Evolutionary conservation across 192 early-diverging fungal species (phyloP).

Genomic region (Neocallimastix lanati): DNA sequence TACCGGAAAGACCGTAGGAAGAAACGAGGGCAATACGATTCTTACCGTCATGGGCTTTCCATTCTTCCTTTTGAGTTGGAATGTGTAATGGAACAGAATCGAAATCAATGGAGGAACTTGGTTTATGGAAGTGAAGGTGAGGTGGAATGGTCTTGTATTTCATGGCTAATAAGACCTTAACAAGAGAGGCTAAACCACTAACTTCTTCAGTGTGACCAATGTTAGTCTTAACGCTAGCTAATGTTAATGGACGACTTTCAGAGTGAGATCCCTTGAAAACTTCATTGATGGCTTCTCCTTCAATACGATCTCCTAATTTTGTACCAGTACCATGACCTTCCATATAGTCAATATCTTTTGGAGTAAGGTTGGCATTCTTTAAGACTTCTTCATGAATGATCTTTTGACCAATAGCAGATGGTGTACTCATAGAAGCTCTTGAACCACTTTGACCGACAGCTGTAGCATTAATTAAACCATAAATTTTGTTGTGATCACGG

Average conservation of each 20-base stretch:
- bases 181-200: constrained; percentile 3
- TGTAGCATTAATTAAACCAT: constrained; percentile 10
- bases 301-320: constrained; percentile 13
- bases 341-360: constrained; percentile 10
- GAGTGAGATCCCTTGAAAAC: constrained; percentile 3
- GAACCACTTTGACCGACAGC: constrained; percentile 13
- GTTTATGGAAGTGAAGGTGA: constrained; percentile 6
- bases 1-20: constrained; percentile 11
- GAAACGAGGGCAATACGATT: constrained; percentile 7
- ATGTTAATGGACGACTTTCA: neutral
- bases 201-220: constrained; percentile 11
- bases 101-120: constrained; percentile 10
- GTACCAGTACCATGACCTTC: constrained; percentile 15
- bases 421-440: neutral
- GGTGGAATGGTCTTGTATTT: constrained; percentile 6
- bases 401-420: neutral
- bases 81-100: constrained; percentile 5
- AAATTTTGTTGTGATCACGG: constrained; percentile 11
- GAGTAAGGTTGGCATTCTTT: constrained; percentile 1
- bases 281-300: constrained; percentile 8
- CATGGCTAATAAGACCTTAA: constrained; percentile 13
- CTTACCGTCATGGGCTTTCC: constrained; percentile 2
- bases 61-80: constrained; percentile 7
- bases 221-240: constrained; percentile 10
- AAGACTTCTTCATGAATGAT: neutral